Base-by-base conservation (phyloP, 129 eudicot species). In the Smallanthus sonchifolius region DNA sequence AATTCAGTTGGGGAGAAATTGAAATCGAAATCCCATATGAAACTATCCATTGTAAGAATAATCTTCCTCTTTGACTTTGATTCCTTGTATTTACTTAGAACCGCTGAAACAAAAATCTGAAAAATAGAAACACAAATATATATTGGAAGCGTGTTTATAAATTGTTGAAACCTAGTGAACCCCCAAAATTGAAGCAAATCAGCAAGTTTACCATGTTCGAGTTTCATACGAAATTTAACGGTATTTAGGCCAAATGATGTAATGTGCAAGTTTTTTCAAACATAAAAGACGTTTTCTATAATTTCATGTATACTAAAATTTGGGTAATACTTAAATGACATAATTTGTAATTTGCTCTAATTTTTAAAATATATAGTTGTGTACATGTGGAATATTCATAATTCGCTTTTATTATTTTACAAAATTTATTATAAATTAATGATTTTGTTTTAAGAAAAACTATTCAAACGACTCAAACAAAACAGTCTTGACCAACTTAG, bases 41-140 rank as follows among this genome's bases (percentile, higher is more conserved):
- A 83, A 65, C 85, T 77, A 6, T 89, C 92, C 3, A 55, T 56
- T 36, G 81, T 54, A 64, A 71, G 54, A 75, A 79, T 72, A 32
- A 73, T 20, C 79, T 82, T 85, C 20, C 95, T 79, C 67, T 81
- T 87, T 43, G 85, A 51, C 78, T 87, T 89, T 10, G 96, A 79
- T 57, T 89, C 96, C 87, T 83, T 83, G 82, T 89, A 84, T 72
- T 71, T 66, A 70, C 88, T 81, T 81, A 84, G 11, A 66, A 83
- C 77, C 42, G 85, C 91, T 51, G 96, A 84, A 49, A 87, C 92
- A 82, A 77, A 79, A 77, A 80, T 76, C 96, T 86, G 88, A 38
- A 39, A 13, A 38, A 16, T 28, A 48, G 10, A 19, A 67, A 5
- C 6, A 69, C 15, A 67, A 28, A 17, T 36, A 45, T 44, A 44